Evolutionary conservation across 2,329 filamentous ascomycete genomes (phyloP).

Genomic region (Colletotrichum simmondsii): DNA sequence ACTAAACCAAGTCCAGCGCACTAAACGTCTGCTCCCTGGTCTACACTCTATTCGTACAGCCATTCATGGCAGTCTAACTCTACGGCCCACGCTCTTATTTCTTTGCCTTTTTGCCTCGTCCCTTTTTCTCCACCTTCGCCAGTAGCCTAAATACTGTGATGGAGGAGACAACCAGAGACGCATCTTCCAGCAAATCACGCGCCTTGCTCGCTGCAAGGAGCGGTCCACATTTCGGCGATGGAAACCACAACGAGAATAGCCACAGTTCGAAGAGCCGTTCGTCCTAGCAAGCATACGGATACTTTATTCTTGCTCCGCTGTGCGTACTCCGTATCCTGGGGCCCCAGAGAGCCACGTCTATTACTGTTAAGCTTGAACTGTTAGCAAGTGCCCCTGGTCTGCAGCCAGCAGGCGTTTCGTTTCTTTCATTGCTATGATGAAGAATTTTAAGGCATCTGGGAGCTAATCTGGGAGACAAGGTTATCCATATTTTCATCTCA

Average conservation of each 20-base stretch:
- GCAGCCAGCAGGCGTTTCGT: not conserved
- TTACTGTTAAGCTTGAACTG: slow-evolving; percentile 19
- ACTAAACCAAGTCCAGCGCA: slow-evolving; percentile 19
- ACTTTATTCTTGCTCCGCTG: not conserved
- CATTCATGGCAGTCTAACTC: not conserved
- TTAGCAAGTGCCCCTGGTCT: not conserved
- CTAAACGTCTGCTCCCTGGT: slow-evolving; percentile 2
- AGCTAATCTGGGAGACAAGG: not conserved
- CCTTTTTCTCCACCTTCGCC: slow-evolving; percentile 15
- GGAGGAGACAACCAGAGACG: not conserved
- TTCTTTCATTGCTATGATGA: not conserved
- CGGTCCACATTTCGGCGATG: slow-evolving; percentile 11
- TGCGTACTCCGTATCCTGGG: not conserved
- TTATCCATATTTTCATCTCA: not conserved
- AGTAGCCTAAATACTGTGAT: slow-evolving; percentile 24
- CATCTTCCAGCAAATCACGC: slow-evolving; percentile 21
- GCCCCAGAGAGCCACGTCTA: slow-evolving; percentile 19
- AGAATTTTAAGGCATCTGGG: not conserved
- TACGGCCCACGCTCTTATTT: not conserved
- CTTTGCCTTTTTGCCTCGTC: slow-evolving; percentile 24
- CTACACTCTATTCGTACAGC: not conserved
- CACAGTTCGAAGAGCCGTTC: not conserved
- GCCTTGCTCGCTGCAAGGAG: slow-evolving; percentile 6
- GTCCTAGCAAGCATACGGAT: not conserved
- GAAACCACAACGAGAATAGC: slow-evolving; percentile 23